Percentiles rank a stretch among this genome's conserved stretches.
Conservation (phyloP, 2,329 filamentous ascomycete genomes). For the Colletotrichum cereale region DNA sequence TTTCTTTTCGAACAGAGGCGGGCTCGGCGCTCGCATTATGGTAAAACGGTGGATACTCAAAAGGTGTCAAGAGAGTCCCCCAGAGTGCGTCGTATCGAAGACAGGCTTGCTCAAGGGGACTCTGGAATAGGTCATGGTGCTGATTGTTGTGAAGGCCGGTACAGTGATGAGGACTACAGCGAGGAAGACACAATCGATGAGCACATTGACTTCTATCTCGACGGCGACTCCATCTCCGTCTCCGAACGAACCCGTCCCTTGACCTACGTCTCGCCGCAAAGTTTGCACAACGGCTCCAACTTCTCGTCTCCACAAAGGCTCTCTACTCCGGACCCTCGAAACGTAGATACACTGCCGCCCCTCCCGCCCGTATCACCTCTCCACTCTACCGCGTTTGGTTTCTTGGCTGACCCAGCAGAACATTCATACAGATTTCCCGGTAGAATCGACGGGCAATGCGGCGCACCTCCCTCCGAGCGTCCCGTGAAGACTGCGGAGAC, state of each 20-base stretch:
- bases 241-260: constrained; percentile 1
- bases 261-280: not conserved
- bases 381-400: not conserved
- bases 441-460: not conserved
- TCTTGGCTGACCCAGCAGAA: not conserved
- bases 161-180: not conserved
- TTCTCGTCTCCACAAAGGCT: not conserved
- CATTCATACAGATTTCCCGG: not conserved
- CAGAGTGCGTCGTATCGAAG: not conserved
- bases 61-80: not conserved
- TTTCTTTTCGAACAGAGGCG: not conserved
- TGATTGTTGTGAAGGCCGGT: not conserved
- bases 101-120: not conserved
- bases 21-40: not conserved
- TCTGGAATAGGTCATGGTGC: not conserved
- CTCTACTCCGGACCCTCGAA: not conserved
- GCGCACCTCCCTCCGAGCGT: not conserved
- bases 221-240: constrained; percentile 1
- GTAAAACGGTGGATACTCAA: not conserved
- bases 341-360: not conserved
- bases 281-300: not conserved
- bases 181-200: not conserved
- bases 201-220: constrained; percentile 2
- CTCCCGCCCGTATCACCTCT: constrained; percentile 1
- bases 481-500: not conserved